These are phyloP conservation scores for Globisporangium solare DNA, from an alignment of 352 stramenopile genomes.

Conservation along the genomic window DNA sequence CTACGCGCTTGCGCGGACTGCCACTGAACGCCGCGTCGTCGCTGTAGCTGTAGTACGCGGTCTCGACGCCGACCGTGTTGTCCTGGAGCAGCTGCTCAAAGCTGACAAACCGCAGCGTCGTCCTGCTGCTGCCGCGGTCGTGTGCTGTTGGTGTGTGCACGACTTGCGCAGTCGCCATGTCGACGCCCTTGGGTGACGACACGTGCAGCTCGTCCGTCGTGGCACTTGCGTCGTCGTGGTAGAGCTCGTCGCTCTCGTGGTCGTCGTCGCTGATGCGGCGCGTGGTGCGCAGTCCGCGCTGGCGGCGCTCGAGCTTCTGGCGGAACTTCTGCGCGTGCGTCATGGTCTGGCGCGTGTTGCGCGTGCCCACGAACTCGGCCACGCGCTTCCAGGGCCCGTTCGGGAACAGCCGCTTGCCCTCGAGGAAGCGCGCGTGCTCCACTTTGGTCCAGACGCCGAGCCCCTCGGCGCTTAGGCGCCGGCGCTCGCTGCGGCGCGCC, in stretches of 20 bases:
- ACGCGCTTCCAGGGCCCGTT: constrained; percentile 51
- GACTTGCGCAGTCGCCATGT: not conserved
- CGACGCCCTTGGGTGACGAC: constrained; percentile 4
- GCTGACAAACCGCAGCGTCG: not conserved
- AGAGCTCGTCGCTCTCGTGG: not conserved
- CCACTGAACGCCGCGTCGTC: not conserved
- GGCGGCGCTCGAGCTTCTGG: constrained; percentile 37
- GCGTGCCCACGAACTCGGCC: constrained; percentile 36
- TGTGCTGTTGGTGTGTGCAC: not conserved
- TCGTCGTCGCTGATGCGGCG: constrained; percentile 12
- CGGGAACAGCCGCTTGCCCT: constrained; percentile 38
- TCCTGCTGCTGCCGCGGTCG: not conserved
- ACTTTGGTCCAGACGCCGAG: constrained; percentile 33
- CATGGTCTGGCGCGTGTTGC: constrained; percentile 40
- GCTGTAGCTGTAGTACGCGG: not conserved
- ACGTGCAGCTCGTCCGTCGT: not conserved
- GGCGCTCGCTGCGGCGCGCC: constrained; percentile 13
- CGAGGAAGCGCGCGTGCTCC: constrained; percentile 44
- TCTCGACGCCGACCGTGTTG: not conserved
- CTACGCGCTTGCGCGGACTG: not conserved
- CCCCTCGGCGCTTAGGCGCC: constrained; percentile 29
- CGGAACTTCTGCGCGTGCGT: constrained; percentile 43
- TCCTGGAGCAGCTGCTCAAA: constrained; percentile 15
- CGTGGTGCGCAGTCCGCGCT: constrained; percentile 20
- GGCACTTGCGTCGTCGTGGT: constrained; percentile 8